Evolutionary conservation across 805 yeast genomes (phyloP), one percentile per base, ranked within the genome.

Genomic region (Spathaspora hagerdaliae): DNA sequence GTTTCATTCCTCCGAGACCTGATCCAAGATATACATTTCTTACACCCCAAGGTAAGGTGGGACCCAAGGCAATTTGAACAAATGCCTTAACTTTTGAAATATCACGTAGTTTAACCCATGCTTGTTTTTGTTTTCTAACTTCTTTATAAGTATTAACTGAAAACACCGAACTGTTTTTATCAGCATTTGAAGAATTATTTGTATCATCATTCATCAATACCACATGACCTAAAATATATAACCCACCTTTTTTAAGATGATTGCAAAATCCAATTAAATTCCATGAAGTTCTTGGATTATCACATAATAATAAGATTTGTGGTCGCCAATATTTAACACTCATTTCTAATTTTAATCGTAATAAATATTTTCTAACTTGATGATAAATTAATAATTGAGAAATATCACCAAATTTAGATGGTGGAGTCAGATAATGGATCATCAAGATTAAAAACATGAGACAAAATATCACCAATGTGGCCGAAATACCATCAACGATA

Each of bases 311-410:
- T 48, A 94, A 69, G 35, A 94, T 84, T 63, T 94, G 99, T 0
- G 99, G 99, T 55, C 99, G 75, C 99, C 99, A 94, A 61, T 91
- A 94, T 65, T 94, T 94, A 43, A 94, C 97, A 61, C 92, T 95
- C 69, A 71, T 66, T 58, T 94, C 96, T 56, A 89, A 89, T 48
- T 89, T 79, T 37, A 92, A 72, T 44, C 96, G 73, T 48, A 94
- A 67, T 38, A 89, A 69, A 59, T 94, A 94, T 60, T 94, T 94
- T 53, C 99, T 73, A 9, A 94, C 98, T 65, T 94, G 99, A 61
- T 94, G 99, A 63, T 94, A 94, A 41, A 94, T 92, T 49, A 94
- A 74, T 36, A 91, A 81, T 64, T 94, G 99, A 2, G 98, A 91
- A 24, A 94, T 97, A 65, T 94, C 99, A 32, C 99, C 99, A 91